Base-by-base conservation (phyloP, 2,329 filamentous ascomycete species). In the Blastomyces percursus region DNA sequence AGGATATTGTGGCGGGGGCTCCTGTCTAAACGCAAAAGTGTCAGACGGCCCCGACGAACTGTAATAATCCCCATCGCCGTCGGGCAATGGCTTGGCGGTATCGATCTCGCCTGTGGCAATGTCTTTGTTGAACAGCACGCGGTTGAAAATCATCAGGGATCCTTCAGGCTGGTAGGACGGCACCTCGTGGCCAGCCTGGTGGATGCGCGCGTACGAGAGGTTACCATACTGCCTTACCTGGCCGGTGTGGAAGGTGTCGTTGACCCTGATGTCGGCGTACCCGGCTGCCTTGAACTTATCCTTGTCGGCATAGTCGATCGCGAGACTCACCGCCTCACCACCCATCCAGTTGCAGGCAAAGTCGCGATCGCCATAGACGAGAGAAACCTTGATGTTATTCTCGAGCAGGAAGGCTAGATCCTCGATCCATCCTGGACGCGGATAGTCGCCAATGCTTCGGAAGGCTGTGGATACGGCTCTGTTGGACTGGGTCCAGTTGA, bases 261-360 rank as follows among this genome's bases (percentile, higher is more conserved):
- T 78, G 27, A 76, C 74, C n/a, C 67, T 66, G 16, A 77, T 69
- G n/a, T 76, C 69, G 48, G 77, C 73, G 67, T 84, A 84, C 2
- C 82, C 82, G 1, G 81, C 80, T 14, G 71, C 66, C 12, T 71
- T 72, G 73, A 85, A 85, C 2, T 72, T 68, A 6, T 73, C 69
- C 5, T 76, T 71, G 32, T 74, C 69, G 6, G 74, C 70, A 69
- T 81, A 80, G 9, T 79, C 73, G 46, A 84, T 75, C 1, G 76
- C 75, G 4, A 84, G 72, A 61, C 79, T 81, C 8, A 79, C 77
- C 6, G 74, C 70, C 67, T 85, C 82, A 55, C 81, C 83, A 9
- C 82, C 82, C 27, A 82, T 73, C 83, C 82, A 85, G 66, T 82
- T 82, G 68, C 80, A 82, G 2, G 78, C 76, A 66, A 75, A 82